These are phyloP conservation scores for Aeschynomene evenia DNA, from an alignment of 306 rosid genomes.

Conservation along the genomic window DNA sequence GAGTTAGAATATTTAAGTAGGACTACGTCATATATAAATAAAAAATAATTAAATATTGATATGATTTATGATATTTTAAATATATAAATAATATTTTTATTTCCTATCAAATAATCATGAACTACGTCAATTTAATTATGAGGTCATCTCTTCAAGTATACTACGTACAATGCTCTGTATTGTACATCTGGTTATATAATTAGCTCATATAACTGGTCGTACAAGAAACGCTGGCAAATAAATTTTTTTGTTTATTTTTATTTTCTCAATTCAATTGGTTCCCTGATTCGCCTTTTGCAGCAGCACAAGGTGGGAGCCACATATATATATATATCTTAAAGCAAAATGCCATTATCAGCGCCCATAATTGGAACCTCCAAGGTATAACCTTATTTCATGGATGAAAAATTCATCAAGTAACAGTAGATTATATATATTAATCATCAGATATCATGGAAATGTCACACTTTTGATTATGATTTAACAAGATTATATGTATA, in stretches of 20 bases:
- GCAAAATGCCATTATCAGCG: conserved; percentile 24
- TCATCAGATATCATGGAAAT: too few species aligned
- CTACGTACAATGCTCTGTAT: not conserved
- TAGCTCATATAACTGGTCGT: not conserved
- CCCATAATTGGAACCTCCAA: too few species aligned
- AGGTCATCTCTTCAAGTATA: not conserved
- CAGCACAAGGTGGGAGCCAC: conserved; percentile 16
- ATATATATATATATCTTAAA: too few species aligned
- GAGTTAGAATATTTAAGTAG: too few species aligned
- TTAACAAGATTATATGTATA: not conserved
- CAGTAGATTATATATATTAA: not conserved
- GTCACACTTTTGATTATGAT: conserved; percentile 13
- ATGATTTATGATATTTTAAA: too few species aligned
- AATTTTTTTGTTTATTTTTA: too few species aligned
- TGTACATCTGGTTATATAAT: not conserved
- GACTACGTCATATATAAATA: too few species aligned
- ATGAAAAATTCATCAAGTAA: not conserved
- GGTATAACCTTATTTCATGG: conserved; percentile 20
- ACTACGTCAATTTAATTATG: too few species aligned
- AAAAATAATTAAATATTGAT: too few species aligned
- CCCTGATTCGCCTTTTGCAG: conserved; percentile 18
- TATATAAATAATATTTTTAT: too few species aligned
- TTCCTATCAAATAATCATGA: too few species aligned
- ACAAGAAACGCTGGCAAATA: conserved; percentile 8
- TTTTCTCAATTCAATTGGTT: too few species aligned